These are phyloP conservation scores for Primulina tabacum DNA, from an alignment of 257 asterid genomes.

Conservation along the genomic window DNA sequence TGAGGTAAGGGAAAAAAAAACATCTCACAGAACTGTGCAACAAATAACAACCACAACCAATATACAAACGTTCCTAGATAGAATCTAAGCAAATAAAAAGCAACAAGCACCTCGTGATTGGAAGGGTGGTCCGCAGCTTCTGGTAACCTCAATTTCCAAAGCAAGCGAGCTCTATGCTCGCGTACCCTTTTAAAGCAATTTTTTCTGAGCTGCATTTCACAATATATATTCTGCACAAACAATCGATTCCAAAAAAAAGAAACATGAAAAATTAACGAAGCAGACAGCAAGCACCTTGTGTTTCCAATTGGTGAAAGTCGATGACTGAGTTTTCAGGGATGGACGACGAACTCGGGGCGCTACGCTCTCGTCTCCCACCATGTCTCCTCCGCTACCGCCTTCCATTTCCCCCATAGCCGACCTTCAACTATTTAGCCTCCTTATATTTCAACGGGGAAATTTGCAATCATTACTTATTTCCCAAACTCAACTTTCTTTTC, in stretches of 20 bases:
- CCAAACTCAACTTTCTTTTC: no score
- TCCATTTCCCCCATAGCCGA: no score
- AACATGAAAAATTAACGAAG: neutral
- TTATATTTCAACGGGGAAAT: no score
- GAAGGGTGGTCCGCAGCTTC: slow-evolving; percentile 32
- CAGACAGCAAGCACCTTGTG: slow-evolving; percentile 46
- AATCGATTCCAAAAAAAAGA: neutral
- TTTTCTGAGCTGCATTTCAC: slow-evolving; percentile 66
- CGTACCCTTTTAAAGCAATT: slow-evolving; percentile 81
- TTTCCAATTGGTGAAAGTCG: slow-evolving; percentile 58
- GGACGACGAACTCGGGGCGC: slow-evolving; percentile 34
- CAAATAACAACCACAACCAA: slow-evolving; percentile 9
- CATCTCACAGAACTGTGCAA: neutral
- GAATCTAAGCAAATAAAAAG: neutral
- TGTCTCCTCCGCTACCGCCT: neutral
- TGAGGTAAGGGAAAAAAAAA: neutral
- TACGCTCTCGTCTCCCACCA: slow-evolving; percentile 48
- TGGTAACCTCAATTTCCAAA: slow-evolving; percentile 72
- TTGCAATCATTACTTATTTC: no score
- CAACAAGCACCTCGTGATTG: slow-evolving; percentile 34
- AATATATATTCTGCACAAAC: neutral
- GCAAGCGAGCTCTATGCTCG: slow-evolving; percentile 72
- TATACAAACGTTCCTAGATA: slow-evolving; percentile 1
- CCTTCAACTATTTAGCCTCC: no score
- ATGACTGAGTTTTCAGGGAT: slow-evolving; percentile 42